phyloP scores from a whole-genome alignment of 331 rosid genomes.

The Ulmus americana region DNA sequence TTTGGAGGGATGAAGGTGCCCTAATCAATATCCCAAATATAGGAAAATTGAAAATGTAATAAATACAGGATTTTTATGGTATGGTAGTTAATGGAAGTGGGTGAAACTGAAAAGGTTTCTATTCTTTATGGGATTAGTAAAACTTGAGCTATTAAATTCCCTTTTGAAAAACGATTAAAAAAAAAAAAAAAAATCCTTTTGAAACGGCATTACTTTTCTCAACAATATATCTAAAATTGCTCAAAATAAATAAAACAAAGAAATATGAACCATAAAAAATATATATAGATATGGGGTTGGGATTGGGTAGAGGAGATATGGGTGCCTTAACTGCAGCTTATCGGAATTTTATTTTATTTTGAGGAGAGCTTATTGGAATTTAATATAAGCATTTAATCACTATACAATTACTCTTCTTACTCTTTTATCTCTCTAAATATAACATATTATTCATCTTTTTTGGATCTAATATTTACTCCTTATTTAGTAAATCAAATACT shows the following conservation, averaged over 20 bases:
- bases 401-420: slow-evolving; percentile 8
- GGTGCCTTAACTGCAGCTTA: slow-evolving; percentile 25
- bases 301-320: background rate
- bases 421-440: background rate
- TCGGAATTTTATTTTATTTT: slow-evolving; percentile 13
- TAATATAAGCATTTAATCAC: background rate
- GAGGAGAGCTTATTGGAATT: slow-evolving; percentile 15
- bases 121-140: background rate
- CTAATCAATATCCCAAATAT: background rate
- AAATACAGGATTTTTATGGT: background rate
- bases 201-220: slow-evolving; percentile 25
- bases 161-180: background rate
- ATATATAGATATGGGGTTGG: background rate
- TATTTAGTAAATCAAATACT: background rate
- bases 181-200: background rate
- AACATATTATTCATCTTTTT: background rate
- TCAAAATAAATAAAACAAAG: background rate
- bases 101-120: background rate
- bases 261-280: slow-evolving; percentile 20
- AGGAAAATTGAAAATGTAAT: background rate
- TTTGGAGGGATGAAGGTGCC: slow-evolving; percentile 3
- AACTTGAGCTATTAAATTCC: slow-evolving; percentile 28
- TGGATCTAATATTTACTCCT: background rate
- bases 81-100: background rate
- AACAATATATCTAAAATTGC: background rate